Percentiles rank a stretch among this genome's conserved stretches.
Conservation (phyloP, 2,329 filamentous ascomycete genomes). For the Aureobasidium musti region DNA sequence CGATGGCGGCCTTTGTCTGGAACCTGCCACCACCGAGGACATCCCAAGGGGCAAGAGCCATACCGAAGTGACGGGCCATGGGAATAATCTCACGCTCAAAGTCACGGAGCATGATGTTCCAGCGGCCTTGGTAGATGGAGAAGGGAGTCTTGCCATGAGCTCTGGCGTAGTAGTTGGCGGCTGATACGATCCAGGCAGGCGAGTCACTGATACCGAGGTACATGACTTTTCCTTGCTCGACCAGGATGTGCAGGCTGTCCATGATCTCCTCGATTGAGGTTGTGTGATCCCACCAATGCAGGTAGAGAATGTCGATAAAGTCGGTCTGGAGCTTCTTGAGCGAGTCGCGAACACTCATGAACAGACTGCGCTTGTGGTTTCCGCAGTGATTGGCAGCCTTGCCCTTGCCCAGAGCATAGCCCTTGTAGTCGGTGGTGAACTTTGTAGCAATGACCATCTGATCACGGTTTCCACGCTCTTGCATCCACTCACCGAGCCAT, state of each 20-base stretch:
- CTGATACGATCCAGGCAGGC: conserved; percentile 43
- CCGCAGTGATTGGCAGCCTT: conserved; percentile 53
- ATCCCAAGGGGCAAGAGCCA: conserved; percentile 49
- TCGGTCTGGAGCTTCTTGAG: conserved; percentile 41
- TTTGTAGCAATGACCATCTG: conserved; percentile 59
- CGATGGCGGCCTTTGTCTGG: conserved; percentile 45
- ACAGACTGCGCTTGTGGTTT: conserved; percentile 64
- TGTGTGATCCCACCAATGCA: conserved; percentile 53
- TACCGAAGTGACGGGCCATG: conserved; percentile 45
- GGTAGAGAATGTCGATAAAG: conserved; percentile 35
- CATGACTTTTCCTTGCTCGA: conserved; percentile 42
- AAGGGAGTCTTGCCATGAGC: conserved; percentile 45
- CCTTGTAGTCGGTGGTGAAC: conserved; percentile 46
- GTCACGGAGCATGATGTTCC: conserved; percentile 43
- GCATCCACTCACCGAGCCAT: conserved; percentile 51
- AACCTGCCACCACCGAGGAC: conserved; percentile 57
- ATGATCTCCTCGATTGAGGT: conserved; percentile 45
- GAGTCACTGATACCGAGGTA: conserved; percentile 46
- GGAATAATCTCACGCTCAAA: conserved; percentile 48
- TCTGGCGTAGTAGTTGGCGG: conserved; percentile 42
- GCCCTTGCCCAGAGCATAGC: conserved; percentile 34
- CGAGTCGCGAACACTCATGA: conserved; percentile 45
- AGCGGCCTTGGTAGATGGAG: conserved; percentile 46
- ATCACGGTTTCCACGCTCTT: conserved; percentile 48
- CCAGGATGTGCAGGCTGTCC: conserved; percentile 43